Evolutionary conservation across 805 yeast species (phyloP).

Genomic region (Wickerhamiella kurtzmanii): DNA sequence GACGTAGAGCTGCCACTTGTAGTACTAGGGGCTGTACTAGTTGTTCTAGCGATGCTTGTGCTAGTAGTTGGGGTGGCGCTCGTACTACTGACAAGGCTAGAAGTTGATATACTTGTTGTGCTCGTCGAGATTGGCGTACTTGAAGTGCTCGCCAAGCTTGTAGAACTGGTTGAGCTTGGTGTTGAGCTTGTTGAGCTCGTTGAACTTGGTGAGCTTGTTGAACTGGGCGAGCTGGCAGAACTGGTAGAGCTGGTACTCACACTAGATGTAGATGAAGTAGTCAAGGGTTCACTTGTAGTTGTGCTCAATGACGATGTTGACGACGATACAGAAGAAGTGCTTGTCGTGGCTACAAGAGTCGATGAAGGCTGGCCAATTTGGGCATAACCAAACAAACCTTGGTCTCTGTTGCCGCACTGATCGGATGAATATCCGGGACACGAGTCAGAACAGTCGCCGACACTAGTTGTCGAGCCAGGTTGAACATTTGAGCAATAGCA

Average conservation of each 20-base stretch:
- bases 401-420: slow-evolving; percentile 30
- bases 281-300: slow-evolving; percentile 6
- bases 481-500: slow-evolving; percentile 52
- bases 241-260: slow-evolving; percentile 5
- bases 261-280: slow-evolving; percentile 14
- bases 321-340: slow-evolving; percentile 7
- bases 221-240: no score
- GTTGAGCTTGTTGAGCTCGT: not conserved
- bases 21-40: slow-evolving; percentile 1
- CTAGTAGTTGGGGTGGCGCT: slow-evolving; percentile 1
- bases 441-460: slow-evolving; percentile 24
- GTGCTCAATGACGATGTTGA: slow-evolving; percentile 4
- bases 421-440: slow-evolving; percentile 38
- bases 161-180: not conserved
- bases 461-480: slow-evolving; percentile 32
- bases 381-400: slow-evolving; percentile 43
- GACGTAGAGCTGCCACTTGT: slow-evolving; percentile 3
- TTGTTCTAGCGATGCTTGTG: slow-evolving; percentile 2
- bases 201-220: slow-evolving; percentile 3
- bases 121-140: no score
- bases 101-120: no score
- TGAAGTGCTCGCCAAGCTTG: not conserved
- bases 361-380: slow-evolving; percentile 27
- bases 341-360: no score
- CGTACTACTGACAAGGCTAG: not conserved